Evolutionary conservation across 2,329 filamentous ascomycete species (phyloP).

Genomic region (Chaetomium sp.): DNA sequence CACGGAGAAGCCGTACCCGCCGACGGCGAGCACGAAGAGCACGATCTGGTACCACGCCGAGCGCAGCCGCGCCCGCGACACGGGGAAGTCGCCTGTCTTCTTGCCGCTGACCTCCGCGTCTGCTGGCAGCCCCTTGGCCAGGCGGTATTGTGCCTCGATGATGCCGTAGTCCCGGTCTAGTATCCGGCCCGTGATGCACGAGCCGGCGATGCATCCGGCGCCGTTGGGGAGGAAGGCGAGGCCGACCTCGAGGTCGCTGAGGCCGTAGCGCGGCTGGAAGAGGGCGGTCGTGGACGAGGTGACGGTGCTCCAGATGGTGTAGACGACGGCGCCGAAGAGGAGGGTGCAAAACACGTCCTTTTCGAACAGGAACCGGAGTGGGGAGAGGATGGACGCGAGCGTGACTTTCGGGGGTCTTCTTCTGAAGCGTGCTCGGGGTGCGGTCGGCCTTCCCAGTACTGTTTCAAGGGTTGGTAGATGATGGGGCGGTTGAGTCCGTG

Average conservation of each 20-base stretch:
- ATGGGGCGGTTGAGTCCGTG: background rate
- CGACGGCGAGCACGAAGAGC: background rate
- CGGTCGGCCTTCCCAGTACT: background rate
- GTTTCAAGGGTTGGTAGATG: background rate
- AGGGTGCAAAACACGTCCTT: slow-evolving; percentile 4
- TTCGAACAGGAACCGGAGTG: slow-evolving; percentile 3
- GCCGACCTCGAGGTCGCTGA: slow-evolving; percentile 3
- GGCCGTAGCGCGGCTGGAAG: slow-evolving; percentile 2
- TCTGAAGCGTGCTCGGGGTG: background rate
- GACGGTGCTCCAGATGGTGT: slow-evolving; percentile 3
- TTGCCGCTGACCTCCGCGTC: background rate
- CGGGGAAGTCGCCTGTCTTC: background rate
- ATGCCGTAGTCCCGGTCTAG: slow-evolving; percentile 1
- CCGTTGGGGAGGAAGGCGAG: slow-evolving; percentile 1
- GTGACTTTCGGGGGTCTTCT: background rate
- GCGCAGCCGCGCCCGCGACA: background rate
- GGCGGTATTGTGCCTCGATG: background rate
- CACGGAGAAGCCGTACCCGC: background rate
- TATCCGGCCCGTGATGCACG: background rate
- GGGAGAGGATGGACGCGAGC: background rate
- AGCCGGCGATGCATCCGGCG: background rate
- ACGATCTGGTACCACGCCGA: slow-evolving; percentile 5
- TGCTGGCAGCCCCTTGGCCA: background rate
- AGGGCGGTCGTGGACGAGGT: slow-evolving; percentile 1
- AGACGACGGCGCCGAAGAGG: slow-evolving; percentile 5